Percentiles rank a stretch among this genome's conserved stretches.
These are phyloP conservation scores for Neurospora terricola DNA, from an alignment of 495 filamentous ascomycete genomes.

Conservation along the genomic window DNA sequence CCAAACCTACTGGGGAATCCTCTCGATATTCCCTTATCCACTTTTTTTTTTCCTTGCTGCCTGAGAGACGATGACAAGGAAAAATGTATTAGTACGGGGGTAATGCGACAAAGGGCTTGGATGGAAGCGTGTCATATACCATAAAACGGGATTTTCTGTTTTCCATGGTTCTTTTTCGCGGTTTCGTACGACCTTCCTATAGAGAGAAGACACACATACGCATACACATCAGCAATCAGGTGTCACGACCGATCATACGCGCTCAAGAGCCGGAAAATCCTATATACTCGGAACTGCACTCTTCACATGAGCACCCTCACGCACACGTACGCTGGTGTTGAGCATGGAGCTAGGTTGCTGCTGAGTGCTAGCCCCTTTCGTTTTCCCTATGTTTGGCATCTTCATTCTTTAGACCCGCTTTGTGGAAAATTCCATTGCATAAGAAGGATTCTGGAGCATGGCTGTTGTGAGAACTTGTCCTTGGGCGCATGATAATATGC, in stretches of 20 bases:
- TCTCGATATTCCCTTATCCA: not conserved
- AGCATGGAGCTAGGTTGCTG: not conserved
- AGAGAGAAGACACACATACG: conserved; percentile 6
- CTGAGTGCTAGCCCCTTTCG: not conserved
- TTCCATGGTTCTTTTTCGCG: not conserved
- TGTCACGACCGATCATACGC: not conserved
- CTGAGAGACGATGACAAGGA: not conserved
- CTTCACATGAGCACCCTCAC: too few species aligned
- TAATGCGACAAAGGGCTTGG: conserved; percentile 3
- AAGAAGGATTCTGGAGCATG: not conserved
- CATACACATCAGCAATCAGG: not conserved
- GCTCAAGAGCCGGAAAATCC: not conserved
- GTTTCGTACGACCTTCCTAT: not conserved
- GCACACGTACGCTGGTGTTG: not conserved
- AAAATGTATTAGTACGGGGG: conserved; percentile 14
- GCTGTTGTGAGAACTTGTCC: not conserved
- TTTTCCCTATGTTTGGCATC: not conserved
- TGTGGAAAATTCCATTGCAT: not conserved
- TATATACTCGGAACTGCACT: not conserved
- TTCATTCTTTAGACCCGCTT: not conserved
- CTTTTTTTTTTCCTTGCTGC: not conserved
- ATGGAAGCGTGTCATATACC: not conserved
- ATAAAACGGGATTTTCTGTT: not conserved
- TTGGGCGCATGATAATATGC: not conserved
- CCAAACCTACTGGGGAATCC: not conserved